These are phyloP conservation scores for Monoraphidium neglectum DNA, from an alignment of 139 green algal species.

Conservation along the genomic window DNA sequence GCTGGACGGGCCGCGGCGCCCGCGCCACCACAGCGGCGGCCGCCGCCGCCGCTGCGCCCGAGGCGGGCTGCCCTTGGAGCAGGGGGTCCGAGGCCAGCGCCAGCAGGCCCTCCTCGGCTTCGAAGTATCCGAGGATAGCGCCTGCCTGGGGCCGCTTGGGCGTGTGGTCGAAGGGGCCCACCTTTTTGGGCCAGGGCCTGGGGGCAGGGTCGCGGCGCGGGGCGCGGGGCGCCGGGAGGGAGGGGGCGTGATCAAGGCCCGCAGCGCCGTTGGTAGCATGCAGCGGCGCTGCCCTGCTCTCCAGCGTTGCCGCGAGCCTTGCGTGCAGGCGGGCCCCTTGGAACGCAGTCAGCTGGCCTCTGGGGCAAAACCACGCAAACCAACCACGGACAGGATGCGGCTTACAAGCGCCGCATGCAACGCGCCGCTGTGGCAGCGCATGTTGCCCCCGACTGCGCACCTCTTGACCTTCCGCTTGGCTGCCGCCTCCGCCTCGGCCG, in stretches of 20 bases:
- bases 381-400: not conserved
- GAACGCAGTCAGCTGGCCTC: no score
- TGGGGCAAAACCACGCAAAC: no score
- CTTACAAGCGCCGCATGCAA: not conserved
- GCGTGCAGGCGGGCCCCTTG: not conserved
- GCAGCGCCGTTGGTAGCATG: not conserved
- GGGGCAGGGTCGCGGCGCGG: not conserved
- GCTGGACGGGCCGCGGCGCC: not conserved
- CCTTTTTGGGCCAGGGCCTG: conserved; percentile 32
- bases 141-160: conserved; percentile 45
- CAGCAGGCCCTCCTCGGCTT: conserved; percentile 53
- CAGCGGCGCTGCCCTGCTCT: not conserved
- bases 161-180: conserved; percentile 53
- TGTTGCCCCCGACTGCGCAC: not conserved
- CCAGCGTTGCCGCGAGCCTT: not conserved
- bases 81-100: conserved; percentile 38
- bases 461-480: conserved; percentile 29
- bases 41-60: not conserved
- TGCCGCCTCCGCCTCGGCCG: conserved; percentile 18
- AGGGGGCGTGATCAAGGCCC: not conserved
- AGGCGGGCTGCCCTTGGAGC: conserved; percentile 5
- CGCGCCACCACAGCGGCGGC: conserved; percentile 11
- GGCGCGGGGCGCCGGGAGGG: not conserved
- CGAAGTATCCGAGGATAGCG: conserved; percentile 45
- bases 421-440: not conserved